Base-by-base conservation (phyloP, 2,329 filamentous ascomycete species). In the Sarocladium oryzae region DNA sequence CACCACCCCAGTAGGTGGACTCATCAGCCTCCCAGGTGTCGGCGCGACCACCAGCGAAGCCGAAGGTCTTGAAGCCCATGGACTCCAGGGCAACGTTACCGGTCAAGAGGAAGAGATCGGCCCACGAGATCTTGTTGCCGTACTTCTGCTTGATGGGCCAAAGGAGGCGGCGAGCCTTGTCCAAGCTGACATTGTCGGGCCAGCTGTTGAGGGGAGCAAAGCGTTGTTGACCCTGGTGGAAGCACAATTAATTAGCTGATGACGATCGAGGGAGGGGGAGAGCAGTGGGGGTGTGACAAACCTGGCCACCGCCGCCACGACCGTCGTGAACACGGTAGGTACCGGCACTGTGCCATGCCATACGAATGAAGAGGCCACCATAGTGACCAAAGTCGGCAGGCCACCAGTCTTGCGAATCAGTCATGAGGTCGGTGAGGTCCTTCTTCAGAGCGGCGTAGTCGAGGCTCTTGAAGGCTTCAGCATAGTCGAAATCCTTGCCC, bases 61-160 rank as follows among this genome's bases (percentile, higher is more conserved):
- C 86, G 56, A 86, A 82, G 35, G 85, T 82, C 70, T 82, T 79
- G 70, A 86, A 79, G 54, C 84, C 86, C 84, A 88, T 89, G 55
- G 79, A 81, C 70, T 90, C 86, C 56, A 90, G 76, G 43, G 86
- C 85, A 15, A 89, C 85, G 64, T 89, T 89, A 57, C 86, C 86
- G 24, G 84, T 79, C 51, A 90, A 77, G 52, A 89, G 74, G 46
- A 85, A 66, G 53, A 90, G 69, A 63, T 90, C 86, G 21, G 86
- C 83, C 86, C 86, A 90, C 0, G 86, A 89, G 68, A 90, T 86
- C 74, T 87, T 88, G 75, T 81, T 82, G 66, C 86, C 86, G 58
- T 90, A 90, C 77, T 90, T 90, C 60, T 88, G 85, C 79, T 90
- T 90, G 72, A 90, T 82, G 52, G 86, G 86, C 84, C 85, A 89